Evolutionary conservation across 306 rosid species (phyloP).

Genomic region (Castanea crenata): DNA sequence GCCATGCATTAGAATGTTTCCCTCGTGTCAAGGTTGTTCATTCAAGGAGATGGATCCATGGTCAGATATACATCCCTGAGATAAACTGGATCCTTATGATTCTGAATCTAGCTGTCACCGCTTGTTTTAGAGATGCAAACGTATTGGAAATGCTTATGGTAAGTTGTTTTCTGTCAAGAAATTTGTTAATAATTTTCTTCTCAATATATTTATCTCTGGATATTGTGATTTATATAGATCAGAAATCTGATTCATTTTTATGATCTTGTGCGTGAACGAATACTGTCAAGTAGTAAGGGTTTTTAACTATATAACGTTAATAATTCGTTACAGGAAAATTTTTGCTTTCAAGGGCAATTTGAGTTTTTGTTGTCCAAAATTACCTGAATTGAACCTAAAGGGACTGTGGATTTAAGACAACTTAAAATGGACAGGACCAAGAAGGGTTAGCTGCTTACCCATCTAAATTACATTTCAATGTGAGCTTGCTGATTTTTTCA

Average conservation of each 20-base stretch:
- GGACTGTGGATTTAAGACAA: not conserved
- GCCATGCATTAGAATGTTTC: conserved; percentile 77
- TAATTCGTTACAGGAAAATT: not conserved
- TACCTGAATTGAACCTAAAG: not conserved
- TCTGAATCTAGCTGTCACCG: conserved; percentile 63
- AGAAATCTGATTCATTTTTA: not conserved
- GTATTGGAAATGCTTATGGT: conserved; percentile 73
- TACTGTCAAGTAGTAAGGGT: not conserved
- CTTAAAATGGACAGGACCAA: not conserved
- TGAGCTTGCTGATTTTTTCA: not conserved
- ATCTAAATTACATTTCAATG: not conserved
- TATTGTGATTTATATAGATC: not conserved
- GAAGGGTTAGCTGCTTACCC: too few relatives aligned
- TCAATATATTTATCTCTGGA: not conserved
- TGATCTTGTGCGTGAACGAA: not conserved
- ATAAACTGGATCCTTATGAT: conserved; percentile 82
- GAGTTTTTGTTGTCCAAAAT: not conserved
- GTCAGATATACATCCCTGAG: conserved; percentile 86
- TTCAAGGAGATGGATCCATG: conserved; percentile 75
- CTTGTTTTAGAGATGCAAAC: conserved; percentile 50
- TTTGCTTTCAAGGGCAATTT: not conserved
- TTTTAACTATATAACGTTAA: not conserved
- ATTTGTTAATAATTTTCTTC: not conserved
- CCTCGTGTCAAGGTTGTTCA: conserved; percentile 82
- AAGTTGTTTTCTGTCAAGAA: conserved; percentile 21